Evolutionary conservation across 163 green algal species (phyloP), one percentile per base, ranked within the genome.

Genomic region (Chlorella variabilis): DNA sequence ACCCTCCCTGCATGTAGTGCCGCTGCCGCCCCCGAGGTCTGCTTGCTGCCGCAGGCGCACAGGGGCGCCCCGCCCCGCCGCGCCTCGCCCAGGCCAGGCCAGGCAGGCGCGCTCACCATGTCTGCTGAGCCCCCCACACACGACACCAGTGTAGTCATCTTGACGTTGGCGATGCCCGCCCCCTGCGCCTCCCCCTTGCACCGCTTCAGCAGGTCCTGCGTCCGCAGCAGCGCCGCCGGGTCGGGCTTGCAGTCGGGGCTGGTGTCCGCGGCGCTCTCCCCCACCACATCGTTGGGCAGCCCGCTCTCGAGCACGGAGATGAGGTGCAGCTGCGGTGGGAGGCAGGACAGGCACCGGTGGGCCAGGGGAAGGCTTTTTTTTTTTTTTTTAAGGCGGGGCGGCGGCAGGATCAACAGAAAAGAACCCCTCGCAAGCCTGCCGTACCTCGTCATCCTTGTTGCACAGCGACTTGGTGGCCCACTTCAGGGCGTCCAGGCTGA

Each of bases 221-320:
- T 67, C 27, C 58, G 58, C 33, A 83, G 31, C 75, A 86, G 51
- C 7, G 79, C 68, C 34, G 56, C 15, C 1, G 80, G 85, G 49
- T 89, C 51, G n/a, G 85, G 85, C 56, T 86, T 86, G 85, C 85
- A 89, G 39, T 82, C 48, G 5, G 13, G 39, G 27, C 18, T 38
- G 29, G 34, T 20, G 41, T 45, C 75, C 13, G 58, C 29, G 3
- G 75, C 20, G 59, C 39, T 73, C 59, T 81, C 75, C 2, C 75
- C 75, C 11, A 69, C 58, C 34, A 87, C 63, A 9, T 80, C 75
- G 21, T 36, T 70, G 33, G 45, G 7, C 34, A 75, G 21, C 11
- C 45, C 85, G 31, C 75, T 63, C 70, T 89, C 85, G 39, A 89
- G 48, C 27, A 89, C 85, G 34, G 31, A 67, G 29, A 89, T 58